A percentile compares a stretch with the other conserved stretches of the same genome.
Evolutionary conservation across 2,329 filamentous ascomycete genomes (phyloP).

Genomic region (Amauroascus verrucosus): DNA sequence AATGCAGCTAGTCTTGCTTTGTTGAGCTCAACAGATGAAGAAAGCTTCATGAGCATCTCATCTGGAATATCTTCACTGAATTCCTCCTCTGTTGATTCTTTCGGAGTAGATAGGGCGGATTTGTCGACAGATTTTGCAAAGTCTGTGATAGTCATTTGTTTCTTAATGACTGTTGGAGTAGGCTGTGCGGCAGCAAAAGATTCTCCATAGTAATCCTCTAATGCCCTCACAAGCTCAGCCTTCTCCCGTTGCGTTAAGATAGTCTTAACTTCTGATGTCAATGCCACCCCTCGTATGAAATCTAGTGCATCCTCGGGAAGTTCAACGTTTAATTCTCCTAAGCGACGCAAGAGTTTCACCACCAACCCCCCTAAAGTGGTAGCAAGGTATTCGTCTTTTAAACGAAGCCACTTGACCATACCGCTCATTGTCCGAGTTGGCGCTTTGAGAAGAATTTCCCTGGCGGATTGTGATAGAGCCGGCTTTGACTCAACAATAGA

Average conservation of each 20-base stretch:
- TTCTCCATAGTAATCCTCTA: conserved; percentile 45
- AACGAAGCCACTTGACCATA: conserved; percentile 77
- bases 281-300: conserved; percentile 47
- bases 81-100: conserved; percentile 30
- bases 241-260: conserved; percentile 75
- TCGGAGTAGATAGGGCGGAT: conserved; percentile 28
- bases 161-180: conserved; percentile 31
- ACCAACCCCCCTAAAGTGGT: conserved; percentile 72
- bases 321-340: conserved; percentile 65
- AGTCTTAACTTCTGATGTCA: conserved; percentile 54
- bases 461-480: conserved; percentile 30
- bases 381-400: conserved; percentile 79
- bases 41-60: conserved; percentile 32
- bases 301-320: conserved; percentile 56
- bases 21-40: conserved; percentile 35
- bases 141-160: conserved; percentile 34
- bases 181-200: conserved; percentile 34
- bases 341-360: conserved; percentile 67
- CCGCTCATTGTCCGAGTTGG: conserved; percentile 55
- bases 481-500: conserved; percentile 46
- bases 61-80: conserved; percentile 37
- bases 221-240: conserved; percentile 60
- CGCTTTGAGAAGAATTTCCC: conserved; percentile 51
- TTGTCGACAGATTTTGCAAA: conserved; percentile 30
- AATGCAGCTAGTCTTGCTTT: conserved; percentile 22